Conservation (phyloP, 2,329 filamentous ascomycete genomes). For the Scopulariopsis brevicaulis region DNA sequence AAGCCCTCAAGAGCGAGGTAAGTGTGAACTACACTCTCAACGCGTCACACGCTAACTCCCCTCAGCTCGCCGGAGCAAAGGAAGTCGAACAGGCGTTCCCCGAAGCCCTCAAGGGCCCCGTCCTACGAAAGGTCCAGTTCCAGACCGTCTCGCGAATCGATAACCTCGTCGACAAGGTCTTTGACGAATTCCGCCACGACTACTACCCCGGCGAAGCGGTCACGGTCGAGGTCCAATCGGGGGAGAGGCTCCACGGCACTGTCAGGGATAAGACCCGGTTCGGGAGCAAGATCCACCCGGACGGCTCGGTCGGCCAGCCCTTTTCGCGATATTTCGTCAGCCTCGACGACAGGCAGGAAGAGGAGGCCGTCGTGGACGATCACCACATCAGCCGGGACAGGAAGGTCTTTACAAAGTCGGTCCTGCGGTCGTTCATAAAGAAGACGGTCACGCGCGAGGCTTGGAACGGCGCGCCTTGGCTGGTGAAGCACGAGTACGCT, state of each 20-base stretch:
- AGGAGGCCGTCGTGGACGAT: constrained; percentile 71
- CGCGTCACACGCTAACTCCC: not conserved
- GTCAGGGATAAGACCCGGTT: constrained; percentile 82
- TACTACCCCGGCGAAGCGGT: constrained; percentile 86
- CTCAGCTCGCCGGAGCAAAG: constrained; percentile 63
- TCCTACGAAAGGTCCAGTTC: constrained; percentile 85
- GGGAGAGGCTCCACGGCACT: constrained; percentile 58
- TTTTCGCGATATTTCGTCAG: constrained; percentile 75
- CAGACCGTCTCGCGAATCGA: constrained; percentile 84
- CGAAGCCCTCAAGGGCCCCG: constrained; percentile 79
- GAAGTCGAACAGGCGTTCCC: constrained; percentile 90
- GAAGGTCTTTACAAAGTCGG: constrained; percentile 88
- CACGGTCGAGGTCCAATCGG: constrained; percentile 57
- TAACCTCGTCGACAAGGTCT: constrained; percentile 58
- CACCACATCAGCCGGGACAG: constrained; percentile 76
- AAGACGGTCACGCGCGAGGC: constrained; percentile 85
- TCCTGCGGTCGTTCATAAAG: constrained; percentile 88
- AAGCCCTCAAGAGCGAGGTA: constrained; percentile 86
- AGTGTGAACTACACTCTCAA: constrained; percentile 16
- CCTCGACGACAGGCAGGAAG: constrained; percentile 52
- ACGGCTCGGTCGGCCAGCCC: constrained; percentile 59
- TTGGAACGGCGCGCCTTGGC: constrained; percentile 94
- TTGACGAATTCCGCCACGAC: constrained; percentile 73
- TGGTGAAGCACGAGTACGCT: constrained; percentile 81
- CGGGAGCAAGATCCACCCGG: constrained; percentile 44